Conservation (phyloP, 768 basidiomycete genomes). For the Lentinula lateritia region DNA sequence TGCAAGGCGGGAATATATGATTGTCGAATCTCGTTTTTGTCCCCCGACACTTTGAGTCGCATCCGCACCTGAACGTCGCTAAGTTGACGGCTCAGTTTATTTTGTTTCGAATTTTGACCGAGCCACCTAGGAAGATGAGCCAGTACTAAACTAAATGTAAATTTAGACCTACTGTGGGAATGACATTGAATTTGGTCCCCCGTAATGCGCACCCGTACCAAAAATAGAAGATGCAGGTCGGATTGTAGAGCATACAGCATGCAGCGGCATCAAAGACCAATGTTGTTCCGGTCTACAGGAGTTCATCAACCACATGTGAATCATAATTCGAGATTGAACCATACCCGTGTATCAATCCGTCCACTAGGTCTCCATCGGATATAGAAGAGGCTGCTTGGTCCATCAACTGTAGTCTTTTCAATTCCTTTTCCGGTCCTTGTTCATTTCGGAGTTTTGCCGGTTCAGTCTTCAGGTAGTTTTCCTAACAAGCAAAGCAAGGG, state of each 20-base stretch:
- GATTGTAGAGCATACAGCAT: constrained; percentile 87
- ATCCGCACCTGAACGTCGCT: constrained; percentile 91
- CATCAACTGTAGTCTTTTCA: constrained; percentile 79
- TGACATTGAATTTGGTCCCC: constrained; percentile 57
- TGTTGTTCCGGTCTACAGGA: constrained; percentile 79
- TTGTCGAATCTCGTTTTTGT: constrained; percentile 85
- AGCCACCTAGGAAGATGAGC: constrained; percentile 64
- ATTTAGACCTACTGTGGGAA: constrained; percentile 76
- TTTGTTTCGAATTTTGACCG: constrained; percentile 94
- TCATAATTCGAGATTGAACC: constrained; percentile 8
- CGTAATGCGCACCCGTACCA: constrained; percentile 63
- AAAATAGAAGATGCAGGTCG: constrained; percentile 82
- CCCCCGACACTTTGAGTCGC: constrained; percentile 90
- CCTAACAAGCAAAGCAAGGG: constrained; percentile 41
- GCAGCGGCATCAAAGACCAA: constrained; percentile 92
- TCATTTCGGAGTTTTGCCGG: constrained; percentile 56
- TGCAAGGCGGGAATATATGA: constrained; percentile 88
- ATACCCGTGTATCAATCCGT: constrained; percentile 90
- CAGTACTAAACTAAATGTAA: background rate
- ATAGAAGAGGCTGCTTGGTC: constrained; percentile 87
- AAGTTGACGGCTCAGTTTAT: constrained; percentile 73
- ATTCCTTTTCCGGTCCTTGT: constrained; percentile 53
- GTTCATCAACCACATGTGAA: background rate
- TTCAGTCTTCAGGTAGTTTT: constrained; percentile 89
- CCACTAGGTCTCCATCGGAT: constrained; percentile 92